phyloP scores from a whole-genome alignment of 805 yeast species.

The Zygotorulaspora chibaensis region DNA sequence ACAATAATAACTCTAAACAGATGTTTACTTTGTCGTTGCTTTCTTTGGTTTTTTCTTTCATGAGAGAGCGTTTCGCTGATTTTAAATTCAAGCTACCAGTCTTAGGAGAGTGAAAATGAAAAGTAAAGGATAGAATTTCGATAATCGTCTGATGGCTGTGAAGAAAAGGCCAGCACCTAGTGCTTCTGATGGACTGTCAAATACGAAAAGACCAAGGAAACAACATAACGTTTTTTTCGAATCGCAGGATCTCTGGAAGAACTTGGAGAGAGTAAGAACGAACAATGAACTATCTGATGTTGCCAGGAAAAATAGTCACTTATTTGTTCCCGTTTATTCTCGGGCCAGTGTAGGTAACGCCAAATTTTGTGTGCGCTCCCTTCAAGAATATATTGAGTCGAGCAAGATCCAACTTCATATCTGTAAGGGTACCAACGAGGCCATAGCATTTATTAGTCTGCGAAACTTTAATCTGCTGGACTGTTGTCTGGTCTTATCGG shows the following conservation, averaged over 20 bases:
- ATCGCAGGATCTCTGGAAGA: slow-evolving; percentile 27
- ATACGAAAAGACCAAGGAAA: slow-evolving; percentile 5
- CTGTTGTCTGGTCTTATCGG: slow-evolving; percentile 20
- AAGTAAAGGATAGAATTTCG: not conserved
- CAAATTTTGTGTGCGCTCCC: slow-evolving; percentile 11
- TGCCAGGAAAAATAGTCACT: slow-evolving; percentile 15
- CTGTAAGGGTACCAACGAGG: slow-evolving; percentile 1
- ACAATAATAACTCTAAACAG: not conserved
- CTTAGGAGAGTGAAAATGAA: too few species aligned
- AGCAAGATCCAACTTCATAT: slow-evolving; percentile 13
- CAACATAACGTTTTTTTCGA: slow-evolving; percentile 9
- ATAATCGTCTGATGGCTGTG: slow-evolving; percentile 8
- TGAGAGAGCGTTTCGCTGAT: not conserved
- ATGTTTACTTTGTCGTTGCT: not conserved
- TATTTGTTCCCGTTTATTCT: slow-evolving; percentile 16
- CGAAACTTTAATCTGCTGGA: slow-evolving; percentile 21
- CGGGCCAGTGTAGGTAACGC: slow-evolving; percentile 1
- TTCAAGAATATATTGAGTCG: slow-evolving; percentile 18
- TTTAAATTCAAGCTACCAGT: not conserved
- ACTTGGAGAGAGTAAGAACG: slow-evolving; percentile 21
- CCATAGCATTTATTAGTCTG: slow-evolving; percentile 9
- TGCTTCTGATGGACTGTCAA: slow-evolving; percentile 6
- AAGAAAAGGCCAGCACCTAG: slow-evolving; percentile 15
- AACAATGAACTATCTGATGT: slow-evolving; percentile 8
- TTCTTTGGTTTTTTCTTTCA: not conserved